phyloP scores from a whole-genome alignment of 1,284 basidiomycete species.

The Rhodotorula sp. region DNA sequence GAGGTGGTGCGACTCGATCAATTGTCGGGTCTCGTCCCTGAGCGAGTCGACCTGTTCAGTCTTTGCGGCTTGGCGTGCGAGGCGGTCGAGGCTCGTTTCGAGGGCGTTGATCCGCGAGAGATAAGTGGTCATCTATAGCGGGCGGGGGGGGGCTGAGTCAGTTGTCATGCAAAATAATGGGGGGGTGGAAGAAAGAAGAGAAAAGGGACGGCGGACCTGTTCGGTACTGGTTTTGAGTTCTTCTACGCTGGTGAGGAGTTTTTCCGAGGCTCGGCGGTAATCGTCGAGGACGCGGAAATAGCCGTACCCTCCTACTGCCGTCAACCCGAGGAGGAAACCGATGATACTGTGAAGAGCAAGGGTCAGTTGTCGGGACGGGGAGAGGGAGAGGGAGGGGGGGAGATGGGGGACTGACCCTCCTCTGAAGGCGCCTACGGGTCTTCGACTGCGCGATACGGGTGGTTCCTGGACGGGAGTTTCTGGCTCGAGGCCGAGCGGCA shows the following conservation, averaged over 20 bases:
- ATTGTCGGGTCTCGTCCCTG: conserved; percentile 24
- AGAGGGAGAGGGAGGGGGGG: not conserved
- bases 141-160: too few species aligned
- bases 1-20: conserved; percentile 26
- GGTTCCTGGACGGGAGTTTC: not conserved
- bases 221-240: conserved; percentile 20
- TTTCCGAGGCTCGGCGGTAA: conserved; percentile 13
- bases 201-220: not conserved
- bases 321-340: conserved; percentile 19
- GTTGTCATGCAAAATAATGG: not conserved
- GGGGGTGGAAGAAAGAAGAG: not conserved
- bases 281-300: conserved; percentile 29
- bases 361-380: not conserved
- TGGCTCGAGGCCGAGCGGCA: not conserved
- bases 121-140: conserved; percentile 19
- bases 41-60: conserved; percentile 11
- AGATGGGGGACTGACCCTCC: conserved; percentile 21
- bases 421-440: conserved; percentile 33
- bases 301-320: conserved; percentile 22
- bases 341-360: not conserved
- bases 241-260: conserved; percentile 16
- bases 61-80: not conserved
- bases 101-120: conserved; percentile 20
- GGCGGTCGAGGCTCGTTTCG: conserved; percentile 3
- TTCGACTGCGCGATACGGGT: conserved; percentile 6